Evolutionary conservation across 1,139 yeast species (phyloP), one percentile per base, ranked within the genome.

Genomic region (Kodamaea fungicola): DNA sequence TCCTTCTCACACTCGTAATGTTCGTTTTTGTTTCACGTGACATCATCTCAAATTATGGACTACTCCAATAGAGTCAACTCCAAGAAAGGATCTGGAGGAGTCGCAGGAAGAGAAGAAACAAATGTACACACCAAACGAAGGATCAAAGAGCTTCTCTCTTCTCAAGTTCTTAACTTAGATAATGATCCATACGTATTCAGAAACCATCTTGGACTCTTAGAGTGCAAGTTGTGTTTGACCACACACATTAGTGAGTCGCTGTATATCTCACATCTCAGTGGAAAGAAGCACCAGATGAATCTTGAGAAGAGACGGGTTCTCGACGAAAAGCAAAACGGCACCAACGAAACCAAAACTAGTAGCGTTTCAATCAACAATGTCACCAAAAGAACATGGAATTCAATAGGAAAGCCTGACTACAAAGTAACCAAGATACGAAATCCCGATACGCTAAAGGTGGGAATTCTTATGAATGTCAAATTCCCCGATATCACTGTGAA

Each of bases 261-360:
- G 7, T 88, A 85, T 52, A 65, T 87, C 12, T 73, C 89, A 2
- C 96, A 88, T 51, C 71, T 89, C 3, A 84, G 87, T 33, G 96
- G 95, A 3, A 71, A 76, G 42, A 83, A 82, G 55, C 96, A 88
- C 56, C 84, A 78, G 52, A 57, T 78, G 47, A 83, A 80, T 46
- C 63, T 87, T 31, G 83, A 81, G 46, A 71, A 77, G 40, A 64
- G 95, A 39, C 64, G 76, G 33, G 59, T 64, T 29, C 47, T 59
- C 37, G 79, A 74, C 43, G 76, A 68, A 41, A 64, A 59, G 42
- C 46, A 47, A 31, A 32, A 25, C 9, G 13, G 31, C 8, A 25
- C 22, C 24, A 12, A 7, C 10, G 12, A 27, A 12, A 34, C 32
- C 10, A 28, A 19, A 21, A 28, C 12, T 12, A 24, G 32, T 27